These are phyloP conservation scores for Sordariomycetes sp. DNA, from an alignment of 2,329 filamentous ascomycete genomes.

Conservation along the genomic window DNA sequence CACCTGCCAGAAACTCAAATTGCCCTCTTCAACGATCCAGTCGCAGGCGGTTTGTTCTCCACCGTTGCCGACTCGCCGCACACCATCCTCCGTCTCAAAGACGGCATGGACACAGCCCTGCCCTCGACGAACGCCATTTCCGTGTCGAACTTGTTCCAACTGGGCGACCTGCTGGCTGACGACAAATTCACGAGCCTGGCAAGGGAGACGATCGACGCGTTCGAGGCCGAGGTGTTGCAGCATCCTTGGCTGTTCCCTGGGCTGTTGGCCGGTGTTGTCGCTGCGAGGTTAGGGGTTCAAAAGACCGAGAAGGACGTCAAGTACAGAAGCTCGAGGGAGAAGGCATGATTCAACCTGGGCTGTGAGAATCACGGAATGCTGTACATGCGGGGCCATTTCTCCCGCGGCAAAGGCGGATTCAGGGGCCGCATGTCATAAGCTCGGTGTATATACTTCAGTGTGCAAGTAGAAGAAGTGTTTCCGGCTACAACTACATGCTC, in stretches of 20 bases:
- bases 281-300: constrained; percentile 60
- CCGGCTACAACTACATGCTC: too few relatives aligned
- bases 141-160: constrained; percentile 78
- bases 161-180: constrained; percentile 61
- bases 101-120: constrained; percentile 87
- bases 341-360: constrained; percentile 10
- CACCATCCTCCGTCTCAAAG: constrained; percentile 79
- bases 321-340: constrained; percentile 14
- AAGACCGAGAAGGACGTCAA: constrained; percentile 10
- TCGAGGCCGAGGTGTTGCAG: constrained; percentile 85
- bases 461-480: too few relatives aligned
- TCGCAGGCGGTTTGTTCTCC: constrained; percentile 65
- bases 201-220: constrained; percentile 68
- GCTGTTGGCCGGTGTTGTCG: constrained; percentile 67
- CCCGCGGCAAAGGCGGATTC: too few relatives aligned
- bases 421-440: too few relatives aligned
- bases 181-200: constrained; percentile 55
- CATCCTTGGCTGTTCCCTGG: constrained; percentile 88
- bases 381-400: too few relatives aligned
- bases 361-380: too few relatives aligned
- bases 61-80: constrained; percentile 55
- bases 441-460: too few relatives aligned
- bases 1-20: constrained; percentile 55
- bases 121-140: constrained; percentile 84
- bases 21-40: constrained; percentile 65